Percentiles rank a stretch among this genome's conserved stretches.
These are phyloP conservation scores for Nepenthes gracilis DNA, from an alignment of 148 eudicot species.

Conservation along the genomic window DNA sequence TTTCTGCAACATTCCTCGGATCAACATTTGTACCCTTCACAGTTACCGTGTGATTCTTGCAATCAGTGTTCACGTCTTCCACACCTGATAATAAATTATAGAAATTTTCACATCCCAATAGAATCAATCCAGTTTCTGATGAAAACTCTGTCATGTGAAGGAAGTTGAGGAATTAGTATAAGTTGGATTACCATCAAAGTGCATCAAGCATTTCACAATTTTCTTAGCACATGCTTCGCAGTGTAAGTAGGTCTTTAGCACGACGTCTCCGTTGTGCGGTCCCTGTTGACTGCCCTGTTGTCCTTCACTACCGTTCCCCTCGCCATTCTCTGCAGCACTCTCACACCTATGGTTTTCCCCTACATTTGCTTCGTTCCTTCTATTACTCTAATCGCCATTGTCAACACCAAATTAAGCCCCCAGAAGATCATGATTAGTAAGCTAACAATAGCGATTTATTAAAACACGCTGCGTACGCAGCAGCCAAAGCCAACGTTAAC, in stretches of 20 bases:
- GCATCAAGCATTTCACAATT: slow-evolving; percentile 23
- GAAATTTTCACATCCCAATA: neutral
- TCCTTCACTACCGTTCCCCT: slow-evolving; percentile 1
- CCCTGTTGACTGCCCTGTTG: neutral
- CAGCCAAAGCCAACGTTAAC: too few relatives aligned
- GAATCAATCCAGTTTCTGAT: neutral
- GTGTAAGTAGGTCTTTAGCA: slow-evolving; percentile 38
- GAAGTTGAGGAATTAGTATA: neutral
- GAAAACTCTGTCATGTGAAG: neutral
- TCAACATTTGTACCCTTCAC: slow-evolving; percentile 45
- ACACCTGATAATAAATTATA: slow-evolving; percentile 27
- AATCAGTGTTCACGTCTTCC: slow-evolving; percentile 28
- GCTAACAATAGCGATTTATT: too few relatives aligned
- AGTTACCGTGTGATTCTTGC: slow-evolving; percentile 30
- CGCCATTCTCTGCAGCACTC: neutral
- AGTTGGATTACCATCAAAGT: slow-evolving; percentile 28
- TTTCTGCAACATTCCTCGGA: slow-evolving; percentile 34
- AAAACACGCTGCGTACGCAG: too few relatives aligned
- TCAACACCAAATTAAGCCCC: too few relatives aligned
- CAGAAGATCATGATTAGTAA: too few relatives aligned
- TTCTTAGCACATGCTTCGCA: slow-evolving; percentile 39
- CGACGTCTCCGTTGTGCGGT: slow-evolving; percentile 8
- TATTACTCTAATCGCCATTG: too few relatives aligned
- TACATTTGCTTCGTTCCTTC: too few relatives aligned
- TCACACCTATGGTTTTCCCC: too few relatives aligned